Base-by-base conservation (phyloP, 805 yeast genomes). In the Yarrowia bubula region DNA sequence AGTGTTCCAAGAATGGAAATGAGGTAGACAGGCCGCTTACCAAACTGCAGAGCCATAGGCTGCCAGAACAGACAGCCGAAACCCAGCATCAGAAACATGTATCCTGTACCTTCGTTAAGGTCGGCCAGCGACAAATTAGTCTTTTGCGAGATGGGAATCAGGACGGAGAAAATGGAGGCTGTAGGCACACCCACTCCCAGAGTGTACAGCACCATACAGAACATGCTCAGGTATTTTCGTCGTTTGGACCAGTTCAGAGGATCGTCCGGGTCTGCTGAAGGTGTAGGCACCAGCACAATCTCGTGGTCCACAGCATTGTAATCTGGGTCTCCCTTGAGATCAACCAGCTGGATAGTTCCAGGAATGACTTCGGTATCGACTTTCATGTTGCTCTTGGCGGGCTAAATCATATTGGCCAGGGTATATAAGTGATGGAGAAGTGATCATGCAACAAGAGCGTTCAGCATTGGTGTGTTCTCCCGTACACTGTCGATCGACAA, bases 241-340 rank as follows among this genome's bases (percentile, higher is more conserved):
- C 71, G 67, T 17, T 69, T 73, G 1, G 82, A 64, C 91, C 91
- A 87, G 70, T 85, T 86, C 64, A 87, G 75, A 1, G 91, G 91
- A 70, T 87, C 92, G 69, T 86, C 83, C 6, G 90, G 88, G 68
- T 86, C 86, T 61, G 81, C 84, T 0, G 88, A 81, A 1, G 92
- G 92, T 8, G 84, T 83, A 32, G 92, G 91, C 47, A 84, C 81
- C 53, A 86, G 75, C 13, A 87, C 82, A 67, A 86, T 37, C 51
- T 44, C 51, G 41, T 33, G 43, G 58, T 51, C 58, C 17, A 51
- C 43, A 14, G 58, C 58, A 51, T 51, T 51, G 58, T 51, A 51
- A 8, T 51, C 58, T 22, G 58, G 58, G 35, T 51, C 58, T 51
- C 58, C 58, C 32, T 51, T 51, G 22, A 51, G 43, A 9, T 51